Conservation (phyloP, 345 rosid species). For the Gossypium bickii region DNA sequence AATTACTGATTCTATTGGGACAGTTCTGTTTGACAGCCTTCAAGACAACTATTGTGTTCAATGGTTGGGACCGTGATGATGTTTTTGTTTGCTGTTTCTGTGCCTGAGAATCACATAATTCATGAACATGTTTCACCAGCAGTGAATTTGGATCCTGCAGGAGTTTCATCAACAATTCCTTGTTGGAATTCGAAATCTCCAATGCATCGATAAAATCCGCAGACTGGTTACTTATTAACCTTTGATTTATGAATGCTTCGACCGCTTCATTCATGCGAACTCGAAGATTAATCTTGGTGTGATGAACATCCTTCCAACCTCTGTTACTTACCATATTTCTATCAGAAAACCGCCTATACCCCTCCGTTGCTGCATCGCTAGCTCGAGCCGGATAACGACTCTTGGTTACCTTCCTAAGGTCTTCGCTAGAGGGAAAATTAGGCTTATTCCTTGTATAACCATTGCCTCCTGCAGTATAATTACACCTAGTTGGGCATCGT, state of each 20-base stretch:
- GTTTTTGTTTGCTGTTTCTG: constrained; percentile 15
- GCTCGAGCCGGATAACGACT: constrained; percentile 23
- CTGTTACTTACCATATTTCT: constrained; percentile 23
- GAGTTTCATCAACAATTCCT: constrained; percentile 57
- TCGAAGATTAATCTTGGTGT: constrained; percentile 41
- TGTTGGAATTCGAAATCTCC: constrained; percentile 60
- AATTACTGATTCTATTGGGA: too few species aligned
- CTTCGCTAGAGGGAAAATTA: constrained; percentile 31
- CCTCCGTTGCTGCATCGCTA: constrained; percentile 27
- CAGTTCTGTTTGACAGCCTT: too few species aligned
- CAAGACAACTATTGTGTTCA: too few species aligned
- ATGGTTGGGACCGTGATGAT: constrained; percentile 3
- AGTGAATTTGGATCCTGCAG: constrained; percentile 74
- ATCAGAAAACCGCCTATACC: constrained; percentile 17
- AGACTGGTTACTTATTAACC: constrained; percentile 35
- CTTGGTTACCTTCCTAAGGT: constrained; percentile 25
- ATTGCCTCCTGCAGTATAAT: constrained; percentile 31
- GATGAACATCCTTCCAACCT: constrained; percentile 10
- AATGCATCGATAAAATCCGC: constrained; percentile 64
- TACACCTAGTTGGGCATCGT: neutral
- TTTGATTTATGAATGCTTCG: constrained; percentile 55
- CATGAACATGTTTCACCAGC: constrained; percentile 49
- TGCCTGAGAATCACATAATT: constrained; percentile 38
- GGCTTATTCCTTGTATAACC: constrained; percentile 29
- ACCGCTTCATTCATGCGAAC: constrained; percentile 46